These are phyloP conservation scores for Aspergillus sclerotioniger DNA, from an alignment of 495 filamentous ascomycete genomes.

Conservation along the genomic window DNA sequence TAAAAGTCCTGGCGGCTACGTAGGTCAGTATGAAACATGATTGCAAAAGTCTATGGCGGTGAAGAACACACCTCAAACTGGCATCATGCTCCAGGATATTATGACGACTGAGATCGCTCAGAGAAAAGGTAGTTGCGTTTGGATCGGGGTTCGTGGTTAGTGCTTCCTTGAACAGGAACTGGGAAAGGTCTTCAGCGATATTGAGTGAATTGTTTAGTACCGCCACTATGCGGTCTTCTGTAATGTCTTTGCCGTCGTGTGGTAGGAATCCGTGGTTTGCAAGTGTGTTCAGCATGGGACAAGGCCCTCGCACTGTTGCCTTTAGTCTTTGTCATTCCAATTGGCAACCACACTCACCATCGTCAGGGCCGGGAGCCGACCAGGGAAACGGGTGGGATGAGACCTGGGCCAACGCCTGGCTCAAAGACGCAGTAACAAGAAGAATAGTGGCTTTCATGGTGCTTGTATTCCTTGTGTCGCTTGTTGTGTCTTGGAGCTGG, in stretches of 20 bases:
- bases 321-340: background rate
- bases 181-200: slow-evolving; percentile 32
- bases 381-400: background rate
- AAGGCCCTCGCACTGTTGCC: slow-evolving; percentile 23
- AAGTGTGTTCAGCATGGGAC: slow-evolving; percentile 55
- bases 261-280: slow-evolving; percentile 59
- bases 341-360: background rate
- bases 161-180: slow-evolving; percentile 41
- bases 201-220: slow-evolving; percentile 45
- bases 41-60: background rate
- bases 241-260: slow-evolving; percentile 43
- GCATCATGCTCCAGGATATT: slow-evolving; percentile 53
- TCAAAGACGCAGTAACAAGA: background rate
- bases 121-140: slow-evolving; percentile 49
- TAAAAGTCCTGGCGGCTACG: slow-evolving; percentile 41
- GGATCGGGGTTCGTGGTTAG: slow-evolving; percentile 44
- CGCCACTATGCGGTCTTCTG: slow-evolving; percentile 18
- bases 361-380: background rate
- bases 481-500: too few species aligned
- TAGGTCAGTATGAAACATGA: slow-evolving; percentile 11
- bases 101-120: slow-evolving; percentile 28
- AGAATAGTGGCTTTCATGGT: background rate
- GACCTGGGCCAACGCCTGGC: background rate
- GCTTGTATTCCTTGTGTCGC: background rate
- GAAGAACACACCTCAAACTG: slow-evolving; percentile 41